A percentile compares a stretch with the other conserved stretches of the same genome.
These are phyloP conservation scores for Gossypium stocksii DNA, from an alignment of 345 rosid species.

Conservation along the genomic window DNA sequence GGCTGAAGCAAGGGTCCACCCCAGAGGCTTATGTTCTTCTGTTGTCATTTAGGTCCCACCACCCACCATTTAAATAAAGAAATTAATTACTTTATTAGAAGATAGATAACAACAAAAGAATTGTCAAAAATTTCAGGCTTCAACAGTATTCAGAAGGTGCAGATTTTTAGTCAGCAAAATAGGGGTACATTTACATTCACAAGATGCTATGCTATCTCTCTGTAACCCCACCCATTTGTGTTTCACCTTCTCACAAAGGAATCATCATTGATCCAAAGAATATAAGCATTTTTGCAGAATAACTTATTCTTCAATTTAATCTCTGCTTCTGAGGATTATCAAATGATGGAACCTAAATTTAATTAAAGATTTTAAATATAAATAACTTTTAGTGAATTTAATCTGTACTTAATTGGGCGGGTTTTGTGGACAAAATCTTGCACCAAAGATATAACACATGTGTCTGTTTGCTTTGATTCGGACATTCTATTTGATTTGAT, in stretches of 20 bases:
- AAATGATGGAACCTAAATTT: too few relatives aligned
- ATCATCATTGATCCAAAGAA: constrained; percentile 3
- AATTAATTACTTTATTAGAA: too few relatives aligned
- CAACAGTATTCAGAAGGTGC: neutral
- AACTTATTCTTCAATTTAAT: neutral
- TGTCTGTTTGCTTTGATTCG: neutral
- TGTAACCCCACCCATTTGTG: neutral
- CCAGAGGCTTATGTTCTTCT: too few relatives aligned
- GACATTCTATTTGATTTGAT: neutral
- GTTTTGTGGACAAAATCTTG: neutral
- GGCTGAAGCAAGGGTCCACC: constrained; percentile 24
- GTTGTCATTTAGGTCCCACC: constrained; percentile 27
- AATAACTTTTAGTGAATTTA: too few relatives aligned
- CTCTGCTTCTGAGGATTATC: too few relatives aligned
- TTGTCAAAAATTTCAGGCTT: constrained; percentile 7
- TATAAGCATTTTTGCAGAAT: neutral
- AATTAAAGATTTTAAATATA: too few relatives aligned
- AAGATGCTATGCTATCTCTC: too few relatives aligned
- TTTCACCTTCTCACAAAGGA: neutral
- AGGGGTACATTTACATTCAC: too few relatives aligned
- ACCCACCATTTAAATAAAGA: too few relatives aligned
- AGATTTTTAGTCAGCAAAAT: neutral
- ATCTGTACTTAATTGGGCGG: too few relatives aligned
- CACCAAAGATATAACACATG: neutral
- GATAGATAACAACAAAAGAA: constrained; percentile 1